Evolutionary conservation across 192 early-diverging fungal species (phyloP), one percentile per base, ranked within the genome.

Genomic region (Umbelopsis vinacea): DNA sequence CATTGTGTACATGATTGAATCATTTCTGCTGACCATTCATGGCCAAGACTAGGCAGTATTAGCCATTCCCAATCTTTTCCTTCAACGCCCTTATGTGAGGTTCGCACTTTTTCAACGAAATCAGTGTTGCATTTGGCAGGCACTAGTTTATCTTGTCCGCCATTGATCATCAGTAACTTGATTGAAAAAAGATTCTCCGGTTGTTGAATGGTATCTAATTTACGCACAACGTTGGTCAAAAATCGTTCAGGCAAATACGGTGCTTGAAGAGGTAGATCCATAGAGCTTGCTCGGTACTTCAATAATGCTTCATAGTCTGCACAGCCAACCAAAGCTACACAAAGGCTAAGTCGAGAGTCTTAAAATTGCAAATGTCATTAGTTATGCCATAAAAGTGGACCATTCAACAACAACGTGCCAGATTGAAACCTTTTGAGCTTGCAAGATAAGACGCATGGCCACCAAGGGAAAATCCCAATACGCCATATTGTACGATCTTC

Each of bases 401-500:
- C 3, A 24, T 29, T 55, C 53, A 29, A 14, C 6, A 55, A 1
- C 6, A 29, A 52, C 50, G 22, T 15, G 50, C 5, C 14, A 35
- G 23, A 3, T 12, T 53, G 14, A 52, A 76, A 81, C 82, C 84
- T 38, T 78, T 69, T 12, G 76, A 83, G 15, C 69, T 50, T 2
- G 77, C 76, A 29, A 88, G 46, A 46, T 83, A 71, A 11, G 85
- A 54, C 9, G 83, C 69, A 75, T 88, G 85, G 2, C 85, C 88
- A 37, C 88, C 88, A 48, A 89, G 71, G 12, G 79, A 82, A 19
- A 87, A 75, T 7, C 88, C 88, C 19, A 69, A 35, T 7, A 86
- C 75, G 12, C 81, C 84, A 83, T 83, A 89, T 67, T 73, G 24
- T 23, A 88, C 81, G 23, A 70, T 54, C 15, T 37, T n/a, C 22